Conservation (phyloP, 2,329 filamentous ascomycete genomes). For the Alternaria sp. region DNA sequence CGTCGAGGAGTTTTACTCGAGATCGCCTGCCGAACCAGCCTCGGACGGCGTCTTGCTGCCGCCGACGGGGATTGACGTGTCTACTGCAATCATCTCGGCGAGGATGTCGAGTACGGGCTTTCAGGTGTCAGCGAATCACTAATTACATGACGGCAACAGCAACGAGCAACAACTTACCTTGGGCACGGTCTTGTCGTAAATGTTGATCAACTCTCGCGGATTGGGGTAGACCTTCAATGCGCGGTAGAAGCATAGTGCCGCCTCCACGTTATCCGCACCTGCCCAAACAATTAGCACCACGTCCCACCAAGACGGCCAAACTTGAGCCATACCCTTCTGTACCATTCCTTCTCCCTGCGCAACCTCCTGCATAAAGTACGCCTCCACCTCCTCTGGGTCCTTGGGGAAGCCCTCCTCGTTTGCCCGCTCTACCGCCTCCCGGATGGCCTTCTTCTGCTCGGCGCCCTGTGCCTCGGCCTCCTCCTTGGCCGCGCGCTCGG, state of each 20-base stretch:
- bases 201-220: constrained; percentile 88
- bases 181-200: constrained; percentile 98
- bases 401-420: constrained; percentile 91
- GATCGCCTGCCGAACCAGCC: constrained; percentile 45
- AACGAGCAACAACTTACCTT: constrained; percentile 68
- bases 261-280: constrained; percentile 77
- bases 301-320: neutral
- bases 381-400: constrained; percentile 91
- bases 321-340: constrained; percentile 70
- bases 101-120: constrained; percentile 93
- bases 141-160: neutral
- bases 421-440: constrained; percentile 77
- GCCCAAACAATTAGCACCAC: constrained; percentile 27
- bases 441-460: constrained; percentile 77
- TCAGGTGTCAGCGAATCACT: constrained; percentile 23
- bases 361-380: constrained; percentile 96
- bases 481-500: constrained; percentile 75
- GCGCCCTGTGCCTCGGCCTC: constrained; percentile 71
- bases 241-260: constrained; percentile 96
- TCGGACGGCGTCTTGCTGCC: constrained; percentile 50
- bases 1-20: constrained; percentile 38
- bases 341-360: constrained; percentile 85
- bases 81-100: constrained; percentile 96
- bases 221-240: constrained; percentile 98
- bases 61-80: constrained; percentile 65